A percentile compares a stretch with the other conserved stretches of the same genome.
These are phyloP conservation scores for Tylopilus balloui DNA, from an alignment of 768 basidiomycete genomes.

Conservation along the genomic window DNA sequence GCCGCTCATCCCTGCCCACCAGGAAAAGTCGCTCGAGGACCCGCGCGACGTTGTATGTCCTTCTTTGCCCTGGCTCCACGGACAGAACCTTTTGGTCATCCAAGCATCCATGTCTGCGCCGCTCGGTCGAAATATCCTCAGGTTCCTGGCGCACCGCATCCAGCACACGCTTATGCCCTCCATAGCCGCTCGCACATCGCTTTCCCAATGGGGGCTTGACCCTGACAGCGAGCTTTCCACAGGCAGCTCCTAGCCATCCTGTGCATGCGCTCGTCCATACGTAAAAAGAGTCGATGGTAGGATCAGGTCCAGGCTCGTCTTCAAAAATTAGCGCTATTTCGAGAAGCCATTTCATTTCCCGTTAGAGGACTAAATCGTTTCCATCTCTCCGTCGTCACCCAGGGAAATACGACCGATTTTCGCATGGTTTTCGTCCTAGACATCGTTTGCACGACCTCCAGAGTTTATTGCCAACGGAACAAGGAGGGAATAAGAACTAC, in stretches of 20 bases:
- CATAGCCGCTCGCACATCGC: neutral
- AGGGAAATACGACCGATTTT: too few relatives aligned
- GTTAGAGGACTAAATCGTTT: neutral
- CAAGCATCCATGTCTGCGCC: conserved; percentile 2
- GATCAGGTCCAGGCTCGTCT: neutral
- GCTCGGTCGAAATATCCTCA: conserved; percentile 4
- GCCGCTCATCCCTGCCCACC: neutral
- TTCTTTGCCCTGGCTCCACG: conserved; percentile 7
- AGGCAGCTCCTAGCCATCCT: too few relatives aligned
- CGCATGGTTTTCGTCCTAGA: conserved; percentile 3
- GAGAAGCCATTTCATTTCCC: neutral
- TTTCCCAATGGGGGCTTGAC: neutral
- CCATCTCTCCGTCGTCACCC: too few relatives aligned
- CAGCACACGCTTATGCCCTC: neutral
- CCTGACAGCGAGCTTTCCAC: too few relatives aligned
- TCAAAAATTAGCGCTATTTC: neutral
- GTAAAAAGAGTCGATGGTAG: conserved; percentile 2
- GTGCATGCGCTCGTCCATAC: conserved; percentile 1
- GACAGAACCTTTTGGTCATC: conserved; percentile 8
- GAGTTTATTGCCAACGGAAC: conserved; percentile 20
- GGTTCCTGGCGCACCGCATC: neutral
- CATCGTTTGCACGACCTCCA: conserved; percentile 6
- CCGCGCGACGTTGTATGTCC: neutral
- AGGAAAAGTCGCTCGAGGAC: neutral
- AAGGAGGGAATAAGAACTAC: conserved; percentile 2